Evolutionary conservation across 2,329 filamentous ascomycete species (phyloP).

Genomic region (Paraphoma chrysanthemicola): DNA sequence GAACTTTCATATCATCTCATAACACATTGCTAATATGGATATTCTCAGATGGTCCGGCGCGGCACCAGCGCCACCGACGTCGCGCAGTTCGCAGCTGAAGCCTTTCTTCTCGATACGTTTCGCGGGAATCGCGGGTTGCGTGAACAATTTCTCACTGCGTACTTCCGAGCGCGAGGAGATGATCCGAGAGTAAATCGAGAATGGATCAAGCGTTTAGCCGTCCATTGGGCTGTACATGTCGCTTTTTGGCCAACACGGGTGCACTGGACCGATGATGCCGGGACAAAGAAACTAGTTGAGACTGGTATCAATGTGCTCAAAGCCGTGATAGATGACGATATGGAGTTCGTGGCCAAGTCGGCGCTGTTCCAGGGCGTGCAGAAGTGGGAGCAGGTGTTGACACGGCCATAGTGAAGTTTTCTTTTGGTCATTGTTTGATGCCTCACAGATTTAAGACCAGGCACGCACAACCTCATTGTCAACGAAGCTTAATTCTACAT

Average conservation of each 20-base stretch:
- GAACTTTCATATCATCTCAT: too few relatives aligned
- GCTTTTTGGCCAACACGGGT: constrained; percentile 44
- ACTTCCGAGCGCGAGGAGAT: constrained; percentile 15
- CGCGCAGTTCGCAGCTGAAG: constrained; percentile 47
- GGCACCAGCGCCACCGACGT: constrained; percentile 47
- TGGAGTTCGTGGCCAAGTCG: constrained; percentile 24
- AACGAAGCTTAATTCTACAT: too few relatives aligned
- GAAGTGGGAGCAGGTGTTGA: constrained; percentile 4
- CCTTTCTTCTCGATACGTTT: constrained; percentile 46
- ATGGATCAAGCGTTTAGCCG: constrained; percentile 34
- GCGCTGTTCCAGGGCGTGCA: constrained; percentile 18
- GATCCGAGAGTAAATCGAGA: constrained; percentile 11
- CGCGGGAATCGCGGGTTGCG: constrained; percentile 36
- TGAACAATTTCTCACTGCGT: constrained; percentile 35
- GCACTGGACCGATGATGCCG: constrained; percentile 34
- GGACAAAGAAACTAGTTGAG: constrained; percentile 33
- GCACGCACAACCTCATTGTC: too few relatives aligned
- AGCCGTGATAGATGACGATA: constrained; percentile 21
- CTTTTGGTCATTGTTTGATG: neutral
- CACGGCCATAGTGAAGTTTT: neutral
- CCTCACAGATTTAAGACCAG: too few relatives aligned
- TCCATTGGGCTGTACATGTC: constrained; percentile 47
- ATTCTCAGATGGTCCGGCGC: constrained; percentile 16
- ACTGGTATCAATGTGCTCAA: constrained; percentile 26
- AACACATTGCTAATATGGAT: too few relatives aligned